Percentiles rank a stretch among this genome's conserved stretches.
These are phyloP conservation scores for Boeremia exigua DNA, from an alignment of 2,329 filamentous ascomycete species.

Conservation along the genomic window DNA sequence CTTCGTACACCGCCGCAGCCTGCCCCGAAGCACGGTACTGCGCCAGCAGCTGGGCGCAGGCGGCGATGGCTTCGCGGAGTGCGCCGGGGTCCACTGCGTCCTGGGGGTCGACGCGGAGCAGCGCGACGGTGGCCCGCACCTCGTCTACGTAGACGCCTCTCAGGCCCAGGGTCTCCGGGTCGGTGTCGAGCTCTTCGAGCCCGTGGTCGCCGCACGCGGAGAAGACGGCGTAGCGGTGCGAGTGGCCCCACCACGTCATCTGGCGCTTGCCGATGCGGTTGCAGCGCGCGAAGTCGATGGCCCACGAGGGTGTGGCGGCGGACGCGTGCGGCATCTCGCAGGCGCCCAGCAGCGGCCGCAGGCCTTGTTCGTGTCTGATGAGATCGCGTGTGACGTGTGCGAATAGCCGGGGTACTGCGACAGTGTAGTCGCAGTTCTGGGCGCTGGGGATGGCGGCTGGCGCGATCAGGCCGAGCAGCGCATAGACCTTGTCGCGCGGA, in stretches of 20 bases:
- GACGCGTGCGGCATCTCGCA: constrained; percentile 20
- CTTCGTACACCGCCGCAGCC: neutral
- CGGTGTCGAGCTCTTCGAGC: neutral
- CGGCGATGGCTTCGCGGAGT: neutral
- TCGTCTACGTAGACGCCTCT: constrained; percentile 14
- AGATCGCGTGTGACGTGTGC: constrained; percentile 21
- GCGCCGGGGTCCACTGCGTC: neutral
- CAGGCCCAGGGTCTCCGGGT: neutral
- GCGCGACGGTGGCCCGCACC: neutral
- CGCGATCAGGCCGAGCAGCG: constrained; percentile 24
- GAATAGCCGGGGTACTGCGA: constrained; percentile 12
- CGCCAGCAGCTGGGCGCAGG: neutral
- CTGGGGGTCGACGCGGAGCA: neutral
- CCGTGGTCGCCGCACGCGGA: constrained; percentile 2
- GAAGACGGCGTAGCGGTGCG: constrained; percentile 21
- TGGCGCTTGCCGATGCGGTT: constrained; percentile 23
- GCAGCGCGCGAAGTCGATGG: constrained; percentile 25
- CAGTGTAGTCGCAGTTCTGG: constrained; percentile 12
- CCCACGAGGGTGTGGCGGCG: constrained; percentile 16
- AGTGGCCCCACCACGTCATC: constrained; percentile 30
- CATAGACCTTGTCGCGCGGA: constrained; percentile 34
- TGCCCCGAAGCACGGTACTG: neutral
- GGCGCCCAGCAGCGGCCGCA: constrained; percentile 21
- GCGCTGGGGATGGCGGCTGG: constrained; percentile 5
- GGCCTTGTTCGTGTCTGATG: constrained; percentile 10